These are phyloP conservation scores for Beta macrorhiza DNA, from an alignment of 179 eudicot genomes.

Conservation along the genomic window DNA sequence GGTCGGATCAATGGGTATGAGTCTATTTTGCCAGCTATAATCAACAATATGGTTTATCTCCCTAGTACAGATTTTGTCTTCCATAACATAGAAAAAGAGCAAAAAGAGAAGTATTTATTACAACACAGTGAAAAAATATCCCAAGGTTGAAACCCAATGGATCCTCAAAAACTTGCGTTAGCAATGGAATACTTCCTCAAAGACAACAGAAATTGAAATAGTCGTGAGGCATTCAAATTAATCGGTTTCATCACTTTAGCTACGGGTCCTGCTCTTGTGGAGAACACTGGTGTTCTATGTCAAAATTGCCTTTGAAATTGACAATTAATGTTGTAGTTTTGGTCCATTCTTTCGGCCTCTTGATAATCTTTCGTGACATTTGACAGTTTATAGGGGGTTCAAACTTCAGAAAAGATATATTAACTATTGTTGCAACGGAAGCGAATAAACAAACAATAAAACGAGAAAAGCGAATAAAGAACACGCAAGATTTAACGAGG, in stretches of 20 bases:
- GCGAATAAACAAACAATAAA: too few species aligned
- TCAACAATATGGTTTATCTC: constrained; percentile 39
- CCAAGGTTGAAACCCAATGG: constrained; percentile 37
- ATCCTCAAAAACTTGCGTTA: constrained; percentile 54
- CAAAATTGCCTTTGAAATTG: not conserved
- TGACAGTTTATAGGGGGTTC: not conserved
- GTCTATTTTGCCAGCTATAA: too few species aligned
- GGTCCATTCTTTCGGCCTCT: not conserved
- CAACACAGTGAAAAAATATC: constrained; percentile 62
- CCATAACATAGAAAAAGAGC: constrained; percentile 57
- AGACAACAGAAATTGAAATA: constrained; percentile 46
- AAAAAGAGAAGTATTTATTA: constrained; percentile 47
- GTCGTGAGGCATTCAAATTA: constrained; percentile 46
- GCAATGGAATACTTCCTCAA: constrained; percentile 53
- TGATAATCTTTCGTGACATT: not conserved
- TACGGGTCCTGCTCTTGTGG: constrained; percentile 60
- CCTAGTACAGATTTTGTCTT: constrained; percentile 50
- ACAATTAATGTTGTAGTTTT: not conserved
- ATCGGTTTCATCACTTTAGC: constrained; percentile 58
- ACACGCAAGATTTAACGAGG: too few species aligned
- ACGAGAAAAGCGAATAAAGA: too few species aligned
- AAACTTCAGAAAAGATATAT: not conserved
- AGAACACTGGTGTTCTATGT: constrained; percentile 45
- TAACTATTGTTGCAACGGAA: too few species aligned
- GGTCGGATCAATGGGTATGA: too few species aligned